Base-by-base conservation (phyloP, 2,329 filamentous ascomycete species). In the Xylaria hypoxylon region DNA sequence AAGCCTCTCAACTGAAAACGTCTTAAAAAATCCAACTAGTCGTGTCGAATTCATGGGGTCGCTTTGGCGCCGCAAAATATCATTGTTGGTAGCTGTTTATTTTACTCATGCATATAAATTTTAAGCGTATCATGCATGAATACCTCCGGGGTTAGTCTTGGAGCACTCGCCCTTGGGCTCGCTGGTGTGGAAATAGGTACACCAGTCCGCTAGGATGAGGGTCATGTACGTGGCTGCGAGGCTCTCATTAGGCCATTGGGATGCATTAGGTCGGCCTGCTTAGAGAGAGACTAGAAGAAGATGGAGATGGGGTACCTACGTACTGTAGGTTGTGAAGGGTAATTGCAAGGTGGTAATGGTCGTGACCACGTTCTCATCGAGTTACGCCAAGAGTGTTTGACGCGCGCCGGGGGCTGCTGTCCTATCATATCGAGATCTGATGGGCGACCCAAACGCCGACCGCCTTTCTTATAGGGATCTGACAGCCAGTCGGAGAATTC, bases 401-500 rank as follows among this genome's bases (percentile, higher is more conserved):
- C 70, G 69, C 70, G 70, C 68, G 65, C 67, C 52, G 71, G 68
- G 55, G 42, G 24, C 38, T 42, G 33, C 59, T 70, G 59, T 58
- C 73, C 70, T 74, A 73, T 73, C 70, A 72, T 59, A 42, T 64
- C 62, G 50, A 66, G 59, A 66, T 63, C 65, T 67, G 59, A 66
- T 59, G 69, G 62, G 64, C 55, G 66, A 66, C 68, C 73, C 70
- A 73, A 68, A 75, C 70, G 69, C 65, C 68, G 66, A 69, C 73
- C 67, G 68, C 70, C 67, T 68, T 64, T 67, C 55, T 53, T 40
- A 42, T n/a, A 48, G 50, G 56, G 66, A 51, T 40, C 57, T 53
- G 63, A 52, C 65, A 70, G 58, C 73, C 73, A 73, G 68, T 75
- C 74, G 72, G 74, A 68, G 62, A 69, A 64, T 70, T 67, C 66